phyloP scores from a whole-genome alignment of 2,329 filamentous ascomycete genomes.

The Exophiala sideris region DNA sequence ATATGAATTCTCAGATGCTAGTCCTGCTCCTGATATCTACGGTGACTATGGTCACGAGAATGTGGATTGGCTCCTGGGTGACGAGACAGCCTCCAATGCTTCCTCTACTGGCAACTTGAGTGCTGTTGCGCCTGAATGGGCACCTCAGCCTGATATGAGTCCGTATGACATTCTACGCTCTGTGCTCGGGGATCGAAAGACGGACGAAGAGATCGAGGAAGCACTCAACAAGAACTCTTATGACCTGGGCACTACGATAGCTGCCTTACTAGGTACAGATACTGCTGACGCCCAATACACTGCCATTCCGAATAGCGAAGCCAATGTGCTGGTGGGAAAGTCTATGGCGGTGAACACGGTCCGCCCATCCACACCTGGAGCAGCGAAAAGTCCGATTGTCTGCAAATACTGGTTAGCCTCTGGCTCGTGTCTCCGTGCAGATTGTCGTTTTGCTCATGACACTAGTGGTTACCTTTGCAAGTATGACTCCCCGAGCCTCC shows the following conservation, averaged over 20 bases:
- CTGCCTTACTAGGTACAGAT: slow-evolving; percentile 69
- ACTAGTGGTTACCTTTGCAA: slow-evolving; percentile 96
- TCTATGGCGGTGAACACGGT: slow-evolving; percentile 72
- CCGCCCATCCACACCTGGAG: slow-evolving; percentile 72
- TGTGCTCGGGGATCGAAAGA: slow-evolving; percentile 81
- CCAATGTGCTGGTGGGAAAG: slow-evolving; percentile 76
- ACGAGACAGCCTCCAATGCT: slow-evolving; percentile 77
- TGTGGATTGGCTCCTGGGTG: slow-evolving; percentile 91
- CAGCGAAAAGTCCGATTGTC: slow-evolving; percentile 79
- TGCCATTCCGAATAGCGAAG: slow-evolving; percentile 55
- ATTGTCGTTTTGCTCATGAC: slow-evolving; percentile 96
- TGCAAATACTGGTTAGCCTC: slow-evolving; percentile 97
- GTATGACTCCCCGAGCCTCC: slow-evolving; percentile 55
- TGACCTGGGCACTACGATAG: slow-evolving; percentile 87
- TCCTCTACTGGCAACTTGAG: slow-evolving; percentile 68
- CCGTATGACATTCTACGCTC: slow-evolving; percentile 97
- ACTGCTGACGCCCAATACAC: slow-evolving; percentile 40
- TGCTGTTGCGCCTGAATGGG: slow-evolving; percentile 77
- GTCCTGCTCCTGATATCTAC: slow-evolving; percentile 77
- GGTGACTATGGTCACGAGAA: slow-evolving; percentile 91
- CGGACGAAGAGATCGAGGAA: slow-evolving; percentile 92
- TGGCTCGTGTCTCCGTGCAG: slow-evolving; percentile 90
- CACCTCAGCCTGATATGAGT: slow-evolving; percentile 83
- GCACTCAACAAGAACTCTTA: slow-evolving; percentile 86
- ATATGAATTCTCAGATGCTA: slow-evolving; percentile 88